Conservation (phyloP, 192 early-diverging fungal species). For the Chytriomyces sp. region DNA sequence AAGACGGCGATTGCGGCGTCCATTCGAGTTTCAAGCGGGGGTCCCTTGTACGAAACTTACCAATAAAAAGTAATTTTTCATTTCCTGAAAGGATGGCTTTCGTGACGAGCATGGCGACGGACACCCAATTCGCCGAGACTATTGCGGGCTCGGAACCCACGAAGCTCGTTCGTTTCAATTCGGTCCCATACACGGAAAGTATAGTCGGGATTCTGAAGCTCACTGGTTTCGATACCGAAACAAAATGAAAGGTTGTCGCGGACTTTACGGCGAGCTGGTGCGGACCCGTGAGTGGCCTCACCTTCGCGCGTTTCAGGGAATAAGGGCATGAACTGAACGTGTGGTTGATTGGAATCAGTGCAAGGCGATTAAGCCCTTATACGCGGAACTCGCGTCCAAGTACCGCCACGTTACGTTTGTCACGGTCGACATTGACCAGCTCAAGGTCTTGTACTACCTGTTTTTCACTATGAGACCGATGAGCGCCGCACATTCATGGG, state of each 20-base stretch:
- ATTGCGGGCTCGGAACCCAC: constrained; percentile 14
- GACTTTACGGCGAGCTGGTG: constrained; percentile 53
- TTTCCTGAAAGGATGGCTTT: constrained; percentile 25
- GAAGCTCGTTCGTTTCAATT: constrained; percentile 12
- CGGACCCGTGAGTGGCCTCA: constrained; percentile 9
- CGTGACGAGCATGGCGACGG: constrained; percentile 23
- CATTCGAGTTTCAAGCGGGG: too few species aligned
- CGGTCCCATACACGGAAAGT: not conserved
- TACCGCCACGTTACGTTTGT: constrained; percentile 45
- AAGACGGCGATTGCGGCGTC: too few species aligned
- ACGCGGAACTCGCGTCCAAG: constrained; percentile 31
- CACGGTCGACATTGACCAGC: constrained; percentile 51
- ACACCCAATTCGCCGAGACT: constrained; percentile 25
- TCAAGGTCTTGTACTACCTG: constrained; percentile 32
- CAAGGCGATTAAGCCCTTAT: constrained; percentile 37
- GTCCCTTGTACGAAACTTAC: not conserved
- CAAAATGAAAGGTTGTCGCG: constrained; percentile 44
- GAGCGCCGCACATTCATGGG: not conserved
- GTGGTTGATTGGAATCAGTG: not conserved
- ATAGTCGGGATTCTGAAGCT: not conserved
- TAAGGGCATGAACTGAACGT: too few species aligned
- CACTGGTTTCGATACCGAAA: not conserved
- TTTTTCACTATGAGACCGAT: not conserved
- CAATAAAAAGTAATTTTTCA: not conserved
- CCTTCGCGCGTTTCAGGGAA: too few species aligned